Evolutionary conservation across 148 eudicot genomes (phyloP), one percentile per base, ranked within the genome.

Genomic region (Spergularia marina): DNA sequence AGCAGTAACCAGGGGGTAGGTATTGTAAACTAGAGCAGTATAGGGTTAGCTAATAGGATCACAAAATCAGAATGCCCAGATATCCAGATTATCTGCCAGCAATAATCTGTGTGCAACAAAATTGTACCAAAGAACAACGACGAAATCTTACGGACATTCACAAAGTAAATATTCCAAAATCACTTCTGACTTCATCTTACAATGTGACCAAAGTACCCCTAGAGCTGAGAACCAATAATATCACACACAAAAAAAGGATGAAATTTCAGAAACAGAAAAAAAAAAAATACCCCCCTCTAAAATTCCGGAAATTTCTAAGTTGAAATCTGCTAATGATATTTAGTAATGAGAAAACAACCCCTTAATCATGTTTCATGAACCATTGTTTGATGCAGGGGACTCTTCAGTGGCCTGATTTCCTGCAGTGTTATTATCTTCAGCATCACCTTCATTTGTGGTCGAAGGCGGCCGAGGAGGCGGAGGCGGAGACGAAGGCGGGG

Each of bases 401-500:
- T 62, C 59, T 4, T 53, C 55, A 13, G 9, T 20, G 3, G n/a
- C 41, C 34, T 25, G 51, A 39, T 56, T 7, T 13, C 14, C 17
- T 40, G 10, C 68, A 15, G 12, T 0, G 12, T 18, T 44, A 12
- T n/a, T 11, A 0, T 53, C 70, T 40, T 44, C 53, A 12, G 15
- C 41, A 52, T 40, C 40, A 13, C 41, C 56, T 0, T 62, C 76
- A 30, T 61, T 6, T 30, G 68, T 51, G 0, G 67, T 12, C 0
- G 57, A 10, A 40, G 56, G 76, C 21, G 44, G 68, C 68, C n/a
- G 68, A 2, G 68, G 68, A 7, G 70, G 77, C 2, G 70, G 60
- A 2, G 53, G 67, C 1, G 62, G 76, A 7, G 62, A 55, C 20
- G 69, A 44, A 1, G 53, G 70, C 0, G 62, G 75, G 15, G 70